Percentiles rank a stretch among this genome's conserved stretches.
phyloP scores from a whole-genome alignment of 169 alveolate species.

The Plasmodium fragile region DNA sequence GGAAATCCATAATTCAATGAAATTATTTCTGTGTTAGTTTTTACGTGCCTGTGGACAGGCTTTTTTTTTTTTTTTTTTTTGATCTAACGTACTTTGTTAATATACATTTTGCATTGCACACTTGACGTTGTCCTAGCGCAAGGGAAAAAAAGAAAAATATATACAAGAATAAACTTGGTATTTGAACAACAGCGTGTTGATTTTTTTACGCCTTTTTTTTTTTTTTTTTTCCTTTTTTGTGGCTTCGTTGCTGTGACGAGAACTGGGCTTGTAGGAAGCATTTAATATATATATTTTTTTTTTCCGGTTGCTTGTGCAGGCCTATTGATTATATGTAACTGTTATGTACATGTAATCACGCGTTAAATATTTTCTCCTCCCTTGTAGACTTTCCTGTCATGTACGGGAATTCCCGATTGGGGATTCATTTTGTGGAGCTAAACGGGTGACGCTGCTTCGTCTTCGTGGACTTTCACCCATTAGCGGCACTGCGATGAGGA shows the following conservation, averaged over 20 bases:
- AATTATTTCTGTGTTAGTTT: background rate
- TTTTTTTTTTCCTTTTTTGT: background rate
- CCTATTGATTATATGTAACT: background rate
- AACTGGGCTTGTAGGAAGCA: background rate
- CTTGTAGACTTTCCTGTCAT: background rate
- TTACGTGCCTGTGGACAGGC: background rate
- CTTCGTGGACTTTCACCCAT: background rate
- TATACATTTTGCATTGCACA: background rate
- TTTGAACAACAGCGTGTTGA: background rate
- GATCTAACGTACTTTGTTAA: background rate
- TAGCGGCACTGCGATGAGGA: background rate
- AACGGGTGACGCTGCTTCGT: background rate
- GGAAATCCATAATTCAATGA: background rate
- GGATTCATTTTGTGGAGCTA: background rate
- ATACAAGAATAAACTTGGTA: background rate
- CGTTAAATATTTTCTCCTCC: background rate
- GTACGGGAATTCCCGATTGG: background rate
- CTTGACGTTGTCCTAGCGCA: background rate
- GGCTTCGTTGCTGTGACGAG: constrained; percentile 1
- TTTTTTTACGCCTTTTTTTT: background rate
- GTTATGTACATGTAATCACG: background rate
- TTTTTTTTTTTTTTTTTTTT: constrained; percentile 2
- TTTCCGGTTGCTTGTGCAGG: background rate
- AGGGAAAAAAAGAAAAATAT: background rate
- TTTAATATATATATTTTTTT: background rate